These are phyloP conservation scores for Trametes pubescens DNA, from an alignment of 1,284 basidiomycete species.

Conservation along the genomic window DNA sequence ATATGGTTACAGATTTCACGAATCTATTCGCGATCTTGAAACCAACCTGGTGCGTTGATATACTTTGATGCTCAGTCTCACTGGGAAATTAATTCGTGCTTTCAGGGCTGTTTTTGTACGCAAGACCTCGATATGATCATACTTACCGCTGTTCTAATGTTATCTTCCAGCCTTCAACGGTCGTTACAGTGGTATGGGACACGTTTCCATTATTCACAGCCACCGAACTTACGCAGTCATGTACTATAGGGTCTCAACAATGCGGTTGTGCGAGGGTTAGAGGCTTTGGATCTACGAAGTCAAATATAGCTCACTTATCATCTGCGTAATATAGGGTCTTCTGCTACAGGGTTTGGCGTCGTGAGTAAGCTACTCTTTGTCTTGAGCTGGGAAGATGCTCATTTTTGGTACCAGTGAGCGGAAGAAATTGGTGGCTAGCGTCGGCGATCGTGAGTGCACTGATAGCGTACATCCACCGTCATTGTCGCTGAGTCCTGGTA, in stretches of 20 bases:
- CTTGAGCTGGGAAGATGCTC: neutral
- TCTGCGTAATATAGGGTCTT: neutral
- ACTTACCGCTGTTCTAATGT: too few species aligned
- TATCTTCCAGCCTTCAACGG: slow-evolving; percentile 1
- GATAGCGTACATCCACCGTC: neutral
- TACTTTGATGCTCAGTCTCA: too few species aligned
- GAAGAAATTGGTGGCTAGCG: neutral
- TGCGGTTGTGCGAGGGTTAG: slow-evolving; percentile 7
- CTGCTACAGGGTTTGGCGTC: slow-evolving; percentile 10
- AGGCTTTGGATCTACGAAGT: neutral
- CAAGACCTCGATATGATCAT: too few species aligned
- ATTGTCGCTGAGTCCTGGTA: neutral
- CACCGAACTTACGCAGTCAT: too few species aligned
- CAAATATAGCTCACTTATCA: neutral
- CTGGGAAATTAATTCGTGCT: too few species aligned
- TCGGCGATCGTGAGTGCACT: neutral
- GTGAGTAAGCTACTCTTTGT: neutral
- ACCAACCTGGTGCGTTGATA: slow-evolving; percentile 3
- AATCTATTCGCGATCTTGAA: neutral
- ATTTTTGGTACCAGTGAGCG: slow-evolving; percentile 3
- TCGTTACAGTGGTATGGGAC: slow-evolving; percentile 1
- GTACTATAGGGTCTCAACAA: neutral
- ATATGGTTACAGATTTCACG: slow-evolving; percentile 7
- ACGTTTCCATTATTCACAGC: too few species aligned
- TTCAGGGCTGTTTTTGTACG: too few species aligned